Conservation (phyloP, 164 flowering plant genomes). For the Kalanchoe fedtschenkoi region DNA sequence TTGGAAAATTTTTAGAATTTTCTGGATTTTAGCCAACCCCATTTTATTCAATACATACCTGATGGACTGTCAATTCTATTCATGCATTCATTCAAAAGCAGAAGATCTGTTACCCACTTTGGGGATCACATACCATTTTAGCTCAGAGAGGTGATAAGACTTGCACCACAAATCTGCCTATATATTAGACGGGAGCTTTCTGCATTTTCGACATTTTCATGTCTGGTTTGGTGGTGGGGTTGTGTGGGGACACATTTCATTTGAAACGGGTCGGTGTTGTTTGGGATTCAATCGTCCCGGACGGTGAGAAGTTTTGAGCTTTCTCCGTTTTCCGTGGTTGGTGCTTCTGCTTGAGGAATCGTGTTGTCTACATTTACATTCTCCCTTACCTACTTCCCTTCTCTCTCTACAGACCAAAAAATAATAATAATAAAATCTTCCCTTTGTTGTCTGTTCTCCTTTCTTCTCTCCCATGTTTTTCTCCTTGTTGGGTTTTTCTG, state of each 20-base stretch:
- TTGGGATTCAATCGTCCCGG: background rate
- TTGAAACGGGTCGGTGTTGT: background rate
- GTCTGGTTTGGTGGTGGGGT: background rate
- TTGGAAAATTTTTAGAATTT: too few species aligned
- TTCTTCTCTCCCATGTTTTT: background rate
- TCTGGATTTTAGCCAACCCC: too few species aligned
- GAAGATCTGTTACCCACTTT: too few species aligned
- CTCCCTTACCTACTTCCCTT: background rate
- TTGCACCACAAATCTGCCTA: too few species aligned
- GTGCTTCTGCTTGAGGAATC: slow-evolving; percentile 1
- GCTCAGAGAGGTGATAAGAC: too few species aligned
- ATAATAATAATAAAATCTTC: too few species aligned
- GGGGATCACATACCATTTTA: too few species aligned
- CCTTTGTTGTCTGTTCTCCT: background rate
- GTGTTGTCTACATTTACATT: slow-evolving; percentile 1
- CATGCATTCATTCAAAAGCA: too few species aligned
- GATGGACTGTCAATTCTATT: too few species aligned
- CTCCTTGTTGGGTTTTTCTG: background rate
- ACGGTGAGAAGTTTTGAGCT: background rate
- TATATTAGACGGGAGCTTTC: too few species aligned
- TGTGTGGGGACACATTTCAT: background rate
- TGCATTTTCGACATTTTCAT: background rate
- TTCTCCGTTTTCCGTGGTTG: background rate
- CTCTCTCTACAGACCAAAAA: background rate
- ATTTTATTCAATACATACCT: too few species aligned